Evolutionary conservation across 1,139 yeast genomes (phyloP), one percentile per base, ranked within the genome.

Genomic region (Pichia terricola): DNA sequence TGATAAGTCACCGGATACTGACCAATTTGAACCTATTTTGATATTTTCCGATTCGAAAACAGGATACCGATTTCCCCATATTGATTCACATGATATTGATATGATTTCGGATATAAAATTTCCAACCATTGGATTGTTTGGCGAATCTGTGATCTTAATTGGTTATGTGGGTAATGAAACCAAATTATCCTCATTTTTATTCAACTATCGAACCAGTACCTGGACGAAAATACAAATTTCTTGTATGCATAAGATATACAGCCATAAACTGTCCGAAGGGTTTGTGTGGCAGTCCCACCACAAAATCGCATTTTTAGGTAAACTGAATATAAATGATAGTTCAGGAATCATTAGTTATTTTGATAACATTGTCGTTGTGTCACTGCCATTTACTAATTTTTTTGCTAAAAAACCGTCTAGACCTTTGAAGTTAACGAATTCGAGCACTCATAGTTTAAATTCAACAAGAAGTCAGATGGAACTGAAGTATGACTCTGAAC

Each of bases 231-330:
- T 82, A 28, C 79, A 76, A 51, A 65, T 73, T 2, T 69, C 68
- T 45, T 79, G 86, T 57, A 68, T 72, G 44, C 80, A 75, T 52
- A 76, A 72, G 41, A 65, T 70, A 39, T 75, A 75, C 25, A 69
- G 73, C 7, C 84, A 81, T 54, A 63, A 82, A 42, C 70, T 80
- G 45, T 76, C 84, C 76, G 79, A 77, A 48, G 78, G 84, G 0
- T 79, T 73, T 61, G 77, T 78, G 0, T 82, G 91, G 91, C 73
- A 72, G 39, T 79, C 88, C 1, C 91, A 82, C 61, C 89, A 81
- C 56, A 78, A 77, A 56, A 79, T 81, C 2, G 68, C 73, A 6
- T 62, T 74, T 40, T 58, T 77, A 46, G 91, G 87, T 0, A 68
- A 73, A 47, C 64, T 64, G 39, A 28, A 68, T 25, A 72, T 78